Conservation (phyloP, 495 filamentous ascomycete species). For the Daldinia caldariorum region DNA sequence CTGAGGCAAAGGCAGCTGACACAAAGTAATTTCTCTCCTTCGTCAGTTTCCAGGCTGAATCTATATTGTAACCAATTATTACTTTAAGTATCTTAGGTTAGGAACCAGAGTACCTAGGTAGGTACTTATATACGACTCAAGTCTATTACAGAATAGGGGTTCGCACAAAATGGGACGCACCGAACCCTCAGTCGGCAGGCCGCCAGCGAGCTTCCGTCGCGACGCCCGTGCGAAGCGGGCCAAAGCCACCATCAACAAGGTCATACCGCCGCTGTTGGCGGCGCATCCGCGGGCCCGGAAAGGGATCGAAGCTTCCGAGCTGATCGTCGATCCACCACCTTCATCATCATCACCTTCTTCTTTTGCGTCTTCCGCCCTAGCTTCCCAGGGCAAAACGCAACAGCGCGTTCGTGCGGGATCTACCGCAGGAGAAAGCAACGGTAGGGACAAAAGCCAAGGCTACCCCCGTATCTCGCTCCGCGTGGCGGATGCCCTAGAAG, state of each 20-base stretch:
- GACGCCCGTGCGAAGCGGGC: slow-evolving; percentile 61
- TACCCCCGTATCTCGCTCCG: slow-evolving; percentile 51
- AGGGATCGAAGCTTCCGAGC: slow-evolving; percentile 60
- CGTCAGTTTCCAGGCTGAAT: too few relatives aligned
- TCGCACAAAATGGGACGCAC: slow-evolving; percentile 42
- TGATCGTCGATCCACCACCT: slow-evolving; percentile 55
- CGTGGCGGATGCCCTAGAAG: slow-evolving; percentile 59
- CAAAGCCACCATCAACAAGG: slow-evolving; percentile 61
- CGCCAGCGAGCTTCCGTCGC: slow-evolving; percentile 44
- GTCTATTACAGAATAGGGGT: background rate
- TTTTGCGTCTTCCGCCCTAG: background rate
- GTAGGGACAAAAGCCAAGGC: background rate
- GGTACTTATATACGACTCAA: too few relatives aligned
- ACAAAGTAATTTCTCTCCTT: too few relatives aligned
- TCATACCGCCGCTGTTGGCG: slow-evolving; percentile 60
- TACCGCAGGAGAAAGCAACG: background rate
- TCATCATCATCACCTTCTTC: too few relatives aligned
- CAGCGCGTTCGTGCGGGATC: background rate
- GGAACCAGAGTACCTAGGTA: too few relatives aligned
- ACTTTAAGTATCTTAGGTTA: too few relatives aligned
- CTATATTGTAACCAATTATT: too few relatives aligned
- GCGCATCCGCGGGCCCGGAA: slow-evolving; percentile 58
- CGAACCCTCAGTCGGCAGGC: slow-evolving; percentile 43
- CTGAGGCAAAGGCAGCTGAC: too few relatives aligned
- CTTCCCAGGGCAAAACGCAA: background rate